Base-by-base conservation (phyloP, 768 basidiomycete species). In the Leccinum olivaceopallidum region DNA sequence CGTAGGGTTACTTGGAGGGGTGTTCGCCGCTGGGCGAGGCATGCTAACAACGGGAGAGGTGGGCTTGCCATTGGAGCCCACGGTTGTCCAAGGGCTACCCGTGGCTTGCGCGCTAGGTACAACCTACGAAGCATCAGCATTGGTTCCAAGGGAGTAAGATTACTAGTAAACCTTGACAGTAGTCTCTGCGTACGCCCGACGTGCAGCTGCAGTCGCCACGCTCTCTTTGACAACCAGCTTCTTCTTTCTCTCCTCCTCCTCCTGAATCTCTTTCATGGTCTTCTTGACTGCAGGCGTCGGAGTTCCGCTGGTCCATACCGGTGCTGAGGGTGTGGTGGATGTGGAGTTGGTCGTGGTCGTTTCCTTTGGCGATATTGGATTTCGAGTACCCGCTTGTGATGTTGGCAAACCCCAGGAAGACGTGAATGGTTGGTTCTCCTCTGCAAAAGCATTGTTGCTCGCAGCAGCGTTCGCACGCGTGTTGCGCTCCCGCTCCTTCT, bases 241-340 rank as follows among this genome's bases (percentile, higher is more conserved):
- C 80, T 94, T 95, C 63, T 89, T 83, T 63, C 79, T 84, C 75
- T 96, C 94, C 70, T 99, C 97, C 68, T 99, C 97, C 75, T 98
- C 96, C 70, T 96, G 93, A 44, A 99, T 99, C 78, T 99, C 95
- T 79, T 96, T 98, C 88, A 99, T 89, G 2, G 92, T 92, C 81
- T 94, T 97, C 80, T 94, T 95, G 7, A 82, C 71, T 3, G 79
- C 71, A 10, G 77, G 77, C 7, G 81, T 73, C 69, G 86, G 87
- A 26, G 75, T 76, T 16, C 83, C 76, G 66, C 81, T 85, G 10
- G 87, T 89, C 93, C 94, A 96, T 20, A 92, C 93, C 16, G 85
- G 82, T 10, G 69, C 56, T 22, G 74, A 55, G 14, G 75, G 63
- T 32, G 73, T 67, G 30, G 74, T 59, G 34, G 83, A 68, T 18